Conservation (phyloP, 371 early-diverging fungal genomes). For the Mortierella sp. region DNA sequence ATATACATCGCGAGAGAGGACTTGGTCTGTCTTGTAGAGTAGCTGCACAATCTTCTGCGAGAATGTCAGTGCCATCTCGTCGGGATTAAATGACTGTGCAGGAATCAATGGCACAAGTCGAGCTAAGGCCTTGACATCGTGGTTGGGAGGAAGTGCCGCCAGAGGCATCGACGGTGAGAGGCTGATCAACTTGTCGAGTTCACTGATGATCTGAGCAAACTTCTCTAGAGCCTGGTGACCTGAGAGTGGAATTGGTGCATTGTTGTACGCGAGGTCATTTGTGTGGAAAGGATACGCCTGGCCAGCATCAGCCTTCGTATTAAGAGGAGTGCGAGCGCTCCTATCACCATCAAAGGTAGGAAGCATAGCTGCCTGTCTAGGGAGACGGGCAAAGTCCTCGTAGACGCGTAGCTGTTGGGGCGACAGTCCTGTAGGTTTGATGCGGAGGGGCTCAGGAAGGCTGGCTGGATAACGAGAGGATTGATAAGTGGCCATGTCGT, state of each 20-base stretch:
- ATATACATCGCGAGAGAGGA: conserved; percentile 83
- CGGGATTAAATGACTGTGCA: conserved; percentile 74
- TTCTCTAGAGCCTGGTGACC: conserved; percentile 75
- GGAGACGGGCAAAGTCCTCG: conserved; percentile 66
- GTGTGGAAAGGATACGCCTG: conserved; percentile 53
- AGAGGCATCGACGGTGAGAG: conserved; percentile 67
- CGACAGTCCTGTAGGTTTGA: conserved; percentile 84
- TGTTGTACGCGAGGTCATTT: conserved; percentile 44
- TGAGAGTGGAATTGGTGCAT: conserved; percentile 47
- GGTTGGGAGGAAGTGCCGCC: conserved; percentile 77
- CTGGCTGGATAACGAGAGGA: conserved; percentile 80
- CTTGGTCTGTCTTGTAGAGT: conserved; percentile 81
- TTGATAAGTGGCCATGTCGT: conserved; percentile 82
- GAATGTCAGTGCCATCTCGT: conserved; percentile 82
- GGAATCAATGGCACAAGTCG: conserved; percentile 77
- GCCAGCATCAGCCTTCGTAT: conserved; percentile 53
- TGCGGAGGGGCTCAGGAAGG: conserved; percentile 85
- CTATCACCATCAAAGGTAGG: conserved; percentile 44
- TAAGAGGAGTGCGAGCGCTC: conserved; percentile 45
- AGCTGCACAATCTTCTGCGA: conserved; percentile 88
- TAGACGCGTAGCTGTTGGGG: conserved; percentile 81
- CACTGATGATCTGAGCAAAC: conserved; percentile 73
- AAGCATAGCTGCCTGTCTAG: conserved; percentile 33
- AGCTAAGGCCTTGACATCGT: conserved; percentile 79
- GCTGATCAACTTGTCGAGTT: conserved; percentile 78